Conservation (phyloP, 2,329 filamentous ascomycete genomes). For the Hypoxylon sp. region DNA sequence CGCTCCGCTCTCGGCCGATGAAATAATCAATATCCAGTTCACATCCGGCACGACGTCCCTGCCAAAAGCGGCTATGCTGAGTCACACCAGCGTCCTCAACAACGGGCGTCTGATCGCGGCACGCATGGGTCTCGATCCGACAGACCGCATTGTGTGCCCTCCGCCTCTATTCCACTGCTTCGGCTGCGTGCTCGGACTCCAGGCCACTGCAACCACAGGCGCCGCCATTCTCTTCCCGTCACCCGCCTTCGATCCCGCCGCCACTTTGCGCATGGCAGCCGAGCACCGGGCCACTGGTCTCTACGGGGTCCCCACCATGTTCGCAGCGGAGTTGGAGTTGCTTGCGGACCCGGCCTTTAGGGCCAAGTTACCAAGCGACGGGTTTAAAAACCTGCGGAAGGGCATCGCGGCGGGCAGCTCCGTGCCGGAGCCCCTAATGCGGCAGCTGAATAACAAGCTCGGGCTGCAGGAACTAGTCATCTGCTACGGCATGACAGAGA, state of each 20-base stretch:
- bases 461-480: constrained; percentile 89
- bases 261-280: constrained; percentile 71
- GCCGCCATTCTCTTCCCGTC: constrained; percentile 86
- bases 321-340: constrained; percentile 85
- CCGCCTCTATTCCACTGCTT: constrained; percentile 93
- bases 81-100: constrained; percentile 89
- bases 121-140: constrained; percentile 82
- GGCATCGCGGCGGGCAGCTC: constrained; percentile 90
- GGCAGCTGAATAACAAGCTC: constrained; percentile 76
- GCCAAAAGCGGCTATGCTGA: constrained; percentile 92
- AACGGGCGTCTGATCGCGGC: constrained; percentile 88
- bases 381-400: constrained; percentile 72
- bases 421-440: constrained; percentile 87
- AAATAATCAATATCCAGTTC: constrained; percentile 95
- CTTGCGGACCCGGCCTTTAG: constrained; percentile 63
- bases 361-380: constrained; percentile 45
- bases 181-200: constrained; percentile 91
- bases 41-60: constrained; percentile 93
- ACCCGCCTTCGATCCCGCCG: constrained; percentile 86
- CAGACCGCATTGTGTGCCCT: constrained; percentile 85
- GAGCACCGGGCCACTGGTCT: constrained; percentile 72
- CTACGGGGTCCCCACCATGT: constrained; percentile 96
- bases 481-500: constrained; percentile 98
- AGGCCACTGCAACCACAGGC: constrained; percentile 88
- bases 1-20: constrained; percentile 66